Base-by-base conservation (phyloP, 805 yeast species). In the Allodekkera sacchari region DNA sequence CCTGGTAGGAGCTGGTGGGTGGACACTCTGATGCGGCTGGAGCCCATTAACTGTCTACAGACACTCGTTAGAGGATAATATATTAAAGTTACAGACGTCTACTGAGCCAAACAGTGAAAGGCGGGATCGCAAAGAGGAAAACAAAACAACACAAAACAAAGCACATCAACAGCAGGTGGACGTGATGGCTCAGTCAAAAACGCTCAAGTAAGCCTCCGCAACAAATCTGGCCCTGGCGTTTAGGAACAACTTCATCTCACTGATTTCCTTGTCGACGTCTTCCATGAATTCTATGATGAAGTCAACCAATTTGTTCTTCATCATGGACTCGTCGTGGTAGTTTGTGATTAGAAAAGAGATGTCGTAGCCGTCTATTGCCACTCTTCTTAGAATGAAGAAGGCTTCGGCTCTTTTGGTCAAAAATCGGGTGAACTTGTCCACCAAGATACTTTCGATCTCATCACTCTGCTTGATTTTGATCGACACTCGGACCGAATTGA, bases 281-380 rank as follows among this genome's bases (percentile, higher is more conserved):
- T 92, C 97, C 97, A 92, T 88, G 57, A 92, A 92, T 63, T 92
- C 97, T 45, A 92, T 85, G 45, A 92, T 88, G 57, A 92, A 92
- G 58, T 92, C 98, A 27, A 92, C 95, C 47, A 92, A 71, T 61
- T 92, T 92, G 48, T 81, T 88, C 63, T 92, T 89, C 62, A 88
- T 72, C 95, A 92, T 85, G 43, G 81, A 80, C 57, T 89, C 96
- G 8, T 96, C 87, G 59, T 92, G 98, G 61, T 77, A 78, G 60
- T 89, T 92, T 27, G 97, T 89, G 46, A 92, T 74, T 52, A 92
- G 66, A 54, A 92, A 92, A 15, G 96, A 84, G 42, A 92, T 87
- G 52, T 89, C 96, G 55, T 83, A 92, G 28, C 94, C 95, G 42
- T 75, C 71, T 33, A 89, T 77, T 15, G 98, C 96, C 22, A 73